phyloP scores from a whole-genome alignment of 139 green algal genomes.

The Auxenochlorella pyrenoidosa region DNA sequence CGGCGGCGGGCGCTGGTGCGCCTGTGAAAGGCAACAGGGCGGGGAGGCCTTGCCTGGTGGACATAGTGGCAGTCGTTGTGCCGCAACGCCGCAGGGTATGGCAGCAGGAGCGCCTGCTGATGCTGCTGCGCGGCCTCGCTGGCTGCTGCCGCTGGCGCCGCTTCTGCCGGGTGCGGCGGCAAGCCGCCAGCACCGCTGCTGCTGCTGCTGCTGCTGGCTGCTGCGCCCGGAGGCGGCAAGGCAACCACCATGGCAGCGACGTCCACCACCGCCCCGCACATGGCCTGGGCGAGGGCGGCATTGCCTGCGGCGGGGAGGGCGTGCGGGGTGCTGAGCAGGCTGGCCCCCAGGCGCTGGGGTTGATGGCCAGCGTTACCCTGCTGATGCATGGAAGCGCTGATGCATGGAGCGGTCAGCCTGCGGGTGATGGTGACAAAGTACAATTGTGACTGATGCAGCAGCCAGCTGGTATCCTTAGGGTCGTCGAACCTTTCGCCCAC shows the following conservation, averaged over 20 bases:
- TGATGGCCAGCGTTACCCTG: no score
- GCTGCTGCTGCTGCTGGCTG: neutral
- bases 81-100: slow-evolving; percentile 48
- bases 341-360: no score
- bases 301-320: slow-evolving; percentile 8
- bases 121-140: neutral
- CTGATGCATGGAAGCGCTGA: no score
- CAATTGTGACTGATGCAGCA: no score
- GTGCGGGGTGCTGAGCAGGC: neutral
- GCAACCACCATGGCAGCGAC: slow-evolving; percentile 34
- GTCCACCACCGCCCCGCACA: slow-evolving; percentile 52
- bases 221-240: neutral
- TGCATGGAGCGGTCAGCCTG: no score
- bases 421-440: no score
- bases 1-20: no score
- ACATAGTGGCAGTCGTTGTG: slow-evolving; percentile 56
- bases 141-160: neutral
- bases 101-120: slow-evolving; percentile 39
- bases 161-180: neutral
- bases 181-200: neutral
- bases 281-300: slow-evolving; percentile 46
- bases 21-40: no score
- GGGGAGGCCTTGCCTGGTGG: slow-evolving; percentile 4
- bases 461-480: no score
- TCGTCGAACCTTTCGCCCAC: neutral